phyloP scores from a whole-genome alignment of 2,329 filamentous ascomycete genomes.

The Sporothrix dimorphospora region DNA sequence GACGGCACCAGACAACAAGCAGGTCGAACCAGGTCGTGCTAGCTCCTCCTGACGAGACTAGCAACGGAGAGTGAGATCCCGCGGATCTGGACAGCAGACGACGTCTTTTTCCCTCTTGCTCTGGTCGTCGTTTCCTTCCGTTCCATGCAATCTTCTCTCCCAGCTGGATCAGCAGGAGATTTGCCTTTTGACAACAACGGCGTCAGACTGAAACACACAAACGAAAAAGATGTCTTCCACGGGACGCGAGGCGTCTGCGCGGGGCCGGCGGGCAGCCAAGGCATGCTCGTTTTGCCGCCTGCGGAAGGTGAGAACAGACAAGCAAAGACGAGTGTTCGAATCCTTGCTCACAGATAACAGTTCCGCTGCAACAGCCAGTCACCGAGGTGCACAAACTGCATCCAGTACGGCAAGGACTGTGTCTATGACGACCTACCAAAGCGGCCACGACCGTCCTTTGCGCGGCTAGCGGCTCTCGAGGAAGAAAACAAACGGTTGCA shows the following conservation, averaged over 20 bases:
- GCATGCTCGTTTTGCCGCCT: slow-evolving; percentile 28
- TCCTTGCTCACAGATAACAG: neutral
- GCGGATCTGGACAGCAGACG: neutral
- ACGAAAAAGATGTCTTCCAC: neutral
- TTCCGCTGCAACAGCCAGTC: slow-evolving; percentile 28
- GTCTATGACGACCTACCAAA: slow-evolving; percentile 41
- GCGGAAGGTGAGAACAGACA: slow-evolving; percentile 23
- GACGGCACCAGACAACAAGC: neutral
- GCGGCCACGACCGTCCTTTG: slow-evolving; percentile 10
- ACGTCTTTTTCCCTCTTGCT: neutral
- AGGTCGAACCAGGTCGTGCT: neutral
- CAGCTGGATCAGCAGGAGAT: neutral
- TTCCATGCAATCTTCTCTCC: neutral
- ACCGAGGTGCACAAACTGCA: slow-evolving; percentile 27
- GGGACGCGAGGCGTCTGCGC: neutral
- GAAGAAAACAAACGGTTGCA: slow-evolving; percentile 32
- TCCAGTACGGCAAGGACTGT: slow-evolving; percentile 48
- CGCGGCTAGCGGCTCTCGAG: neutral
- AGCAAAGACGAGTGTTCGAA: neutral
- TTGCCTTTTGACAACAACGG: neutral
- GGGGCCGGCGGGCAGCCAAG: slow-evolving; percentile 20
- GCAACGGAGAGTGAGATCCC: neutral
- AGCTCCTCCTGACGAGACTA: neutral
- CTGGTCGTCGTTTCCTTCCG: neutral
- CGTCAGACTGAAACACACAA: neutral